A percentile compares a stretch with the other conserved stretches of the same genome.
Evolutionary conservation across 2,329 filamentous ascomycete species (phyloP).

Genomic region (Penicillium sp.): DNA sequence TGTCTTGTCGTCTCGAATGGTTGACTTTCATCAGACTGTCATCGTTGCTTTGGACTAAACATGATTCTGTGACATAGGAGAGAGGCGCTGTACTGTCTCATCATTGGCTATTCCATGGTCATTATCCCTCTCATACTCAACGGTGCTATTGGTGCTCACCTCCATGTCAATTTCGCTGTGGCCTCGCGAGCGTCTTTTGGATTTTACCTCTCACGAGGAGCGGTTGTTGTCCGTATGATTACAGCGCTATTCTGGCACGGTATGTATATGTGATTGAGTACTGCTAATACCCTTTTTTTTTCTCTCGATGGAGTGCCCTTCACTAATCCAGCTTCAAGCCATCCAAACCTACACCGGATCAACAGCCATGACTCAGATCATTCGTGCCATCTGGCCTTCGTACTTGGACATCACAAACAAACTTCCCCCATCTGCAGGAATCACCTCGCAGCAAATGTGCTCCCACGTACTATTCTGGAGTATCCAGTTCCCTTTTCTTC

Average conservation of each 20-base stretch:
- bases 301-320: constrained; percentile 9
- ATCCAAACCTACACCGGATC: constrained; percentile 20
- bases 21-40: too few species aligned
- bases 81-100: not conserved
- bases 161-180: constrained; percentile 28
- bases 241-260: constrained; percentile 33
- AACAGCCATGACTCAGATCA: constrained; percentile 5
- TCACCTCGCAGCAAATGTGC: constrained; percentile 37
- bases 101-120: not conserved
- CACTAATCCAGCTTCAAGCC: constrained; percentile 13
- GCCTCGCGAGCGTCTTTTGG: constrained; percentile 31
- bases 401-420: constrained; percentile 44
- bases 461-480: constrained; percentile 38
- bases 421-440: constrained; percentile 35
- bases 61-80: not conserved
- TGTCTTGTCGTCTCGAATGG: not conserved
- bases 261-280: constrained; percentile 29
- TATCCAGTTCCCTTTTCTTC: constrained; percentile 33
- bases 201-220: constrained; percentile 27
- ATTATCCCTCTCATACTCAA: constrained; percentile 9
- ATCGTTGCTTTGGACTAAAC: too few species aligned
- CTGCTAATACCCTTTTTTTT: constrained; percentile 18
- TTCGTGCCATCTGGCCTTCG: constrained; percentile 34
- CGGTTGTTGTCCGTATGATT: constrained; percentile 31
- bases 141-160: constrained; percentile 20